phyloP scores from a whole-genome alignment of 1,139 yeast genomes.

The Hyphopichia wangnamkhiaoensis region DNA sequence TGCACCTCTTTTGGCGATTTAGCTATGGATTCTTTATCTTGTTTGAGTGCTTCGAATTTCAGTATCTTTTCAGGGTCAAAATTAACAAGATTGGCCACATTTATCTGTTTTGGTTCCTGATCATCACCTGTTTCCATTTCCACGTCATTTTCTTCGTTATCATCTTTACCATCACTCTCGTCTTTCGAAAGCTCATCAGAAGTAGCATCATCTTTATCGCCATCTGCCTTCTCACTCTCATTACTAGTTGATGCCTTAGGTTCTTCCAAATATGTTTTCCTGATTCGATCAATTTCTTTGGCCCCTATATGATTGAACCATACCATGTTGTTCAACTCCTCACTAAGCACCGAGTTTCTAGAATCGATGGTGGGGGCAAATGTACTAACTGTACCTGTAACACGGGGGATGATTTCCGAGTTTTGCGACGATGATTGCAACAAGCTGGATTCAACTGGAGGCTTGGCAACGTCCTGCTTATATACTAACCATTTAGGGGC shows the following conservation, averaged over 20 bases:
- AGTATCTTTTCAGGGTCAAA: constrained; percentile 40
- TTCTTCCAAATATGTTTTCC: constrained; percentile 22
- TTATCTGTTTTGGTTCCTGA: constrained; percentile 18
- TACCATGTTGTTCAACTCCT: constrained; percentile 61
- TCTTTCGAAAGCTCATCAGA: constrained; percentile 8
- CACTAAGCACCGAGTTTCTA: constrained; percentile 64
- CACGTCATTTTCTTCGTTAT: constrained; percentile 5
- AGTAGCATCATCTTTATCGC: constrained; percentile 13
- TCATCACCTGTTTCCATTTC: constrained; percentile 6
- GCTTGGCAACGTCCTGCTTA: constrained; percentile 30
- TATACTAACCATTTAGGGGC: constrained; percentile 80
- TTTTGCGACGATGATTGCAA: constrained; percentile 13
- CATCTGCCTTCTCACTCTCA: constrained; percentile 5
- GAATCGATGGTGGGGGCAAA: constrained; percentile 84
- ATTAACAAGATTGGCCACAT: constrained; percentile 33
- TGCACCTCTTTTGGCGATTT: constrained; percentile 38
- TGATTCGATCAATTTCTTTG: constrained; percentile 44
- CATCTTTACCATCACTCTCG: constrained; percentile 11
- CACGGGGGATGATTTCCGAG: constrained; percentile 3
- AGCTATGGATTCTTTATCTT: constrained; percentile 24
- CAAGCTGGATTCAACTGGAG: constrained; percentile 25
- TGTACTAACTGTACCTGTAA: constrained; percentile 56
- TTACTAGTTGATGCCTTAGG: constrained; percentile 11
- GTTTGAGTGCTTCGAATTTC: constrained; percentile 26
- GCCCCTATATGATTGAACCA: constrained; percentile 81